Percentiles rank a stretch among this genome's conserved stretches.
Evolutionary conservation across 1,284 basidiomycete species (phyloP).

Genomic region (Ganoderma multipileum): DNA sequence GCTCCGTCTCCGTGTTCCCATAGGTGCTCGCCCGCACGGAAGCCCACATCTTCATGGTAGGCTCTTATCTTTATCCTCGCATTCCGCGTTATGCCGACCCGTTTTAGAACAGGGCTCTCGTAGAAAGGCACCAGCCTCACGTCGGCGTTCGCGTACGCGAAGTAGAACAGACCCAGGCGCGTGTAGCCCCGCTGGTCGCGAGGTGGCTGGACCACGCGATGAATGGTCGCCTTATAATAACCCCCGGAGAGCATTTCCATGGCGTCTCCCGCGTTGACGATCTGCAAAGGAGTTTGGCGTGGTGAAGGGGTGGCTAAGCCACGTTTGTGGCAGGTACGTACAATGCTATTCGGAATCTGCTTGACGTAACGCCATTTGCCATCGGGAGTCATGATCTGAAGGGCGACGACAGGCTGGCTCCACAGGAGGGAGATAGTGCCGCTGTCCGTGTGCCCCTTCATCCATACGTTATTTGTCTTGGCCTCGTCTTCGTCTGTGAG

Average conservation of each 20-base stretch:
- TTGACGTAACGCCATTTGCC: slow-evolving; percentile 65
- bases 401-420: slow-evolving; percentile 56
- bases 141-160: slow-evolving; percentile 39
- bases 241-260: slow-evolving; percentile 63
- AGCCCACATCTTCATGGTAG: slow-evolving; percentile 45
- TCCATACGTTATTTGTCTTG: slow-evolving; percentile 60
- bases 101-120: slow-evolving; percentile 49
- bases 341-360: slow-evolving; percentile 65
- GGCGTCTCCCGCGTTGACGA: slow-evolving; percentile 66
- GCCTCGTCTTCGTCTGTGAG: slow-evolving; percentile 52
- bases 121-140: slow-evolving; percentile 45
- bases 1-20: slow-evolving; percentile 40
- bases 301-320: too few relatives aligned
- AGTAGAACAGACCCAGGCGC: slow-evolving; percentile 62
- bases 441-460: slow-evolving; percentile 61
- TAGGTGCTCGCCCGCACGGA: slow-evolving; percentile 44
- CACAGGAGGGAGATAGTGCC: slow-evolving; percentile 35
- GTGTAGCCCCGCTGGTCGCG: slow-evolving; percentile 53
- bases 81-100: slow-evolving; percentile 39
- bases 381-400: slow-evolving; percentile 54
- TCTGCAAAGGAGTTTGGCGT: slow-evolving; percentile 36
- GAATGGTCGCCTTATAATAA: slow-evolving; percentile 46
- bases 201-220: slow-evolving; percentile 52
- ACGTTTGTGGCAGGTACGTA: slow-evolving; percentile 38
- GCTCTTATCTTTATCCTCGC: slow-evolving; percentile 41